Evolutionary conservation across 2,329 filamentous ascomycete species (phyloP).

Genomic region (Penicillium sp.): DNA sequence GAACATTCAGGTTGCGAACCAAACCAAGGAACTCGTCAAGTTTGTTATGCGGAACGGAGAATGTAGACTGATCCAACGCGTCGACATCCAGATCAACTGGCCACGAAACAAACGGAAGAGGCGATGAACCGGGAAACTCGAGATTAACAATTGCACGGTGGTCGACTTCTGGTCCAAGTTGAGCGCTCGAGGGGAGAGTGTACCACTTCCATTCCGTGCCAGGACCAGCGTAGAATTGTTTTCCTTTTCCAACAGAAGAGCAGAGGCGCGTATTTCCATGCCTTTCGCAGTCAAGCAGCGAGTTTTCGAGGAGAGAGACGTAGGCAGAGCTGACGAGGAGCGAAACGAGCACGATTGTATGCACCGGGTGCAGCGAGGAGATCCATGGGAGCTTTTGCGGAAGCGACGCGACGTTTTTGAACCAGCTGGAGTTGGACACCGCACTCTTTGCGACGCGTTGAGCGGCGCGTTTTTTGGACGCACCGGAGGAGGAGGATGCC

Average conservation of each 20-base stretch:
- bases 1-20: not conserved
- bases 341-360: not conserved
- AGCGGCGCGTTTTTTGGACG: too few species aligned
- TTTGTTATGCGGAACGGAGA: not conserved
- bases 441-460: too few species aligned
- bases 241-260: not conserved
- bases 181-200: not conserved
- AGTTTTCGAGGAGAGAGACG: not conserved
- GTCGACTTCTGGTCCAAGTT: not conserved
- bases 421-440: not conserved
- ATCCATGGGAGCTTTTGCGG: not conserved
- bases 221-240: not conserved
- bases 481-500: too few species aligned
- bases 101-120: not conserved
- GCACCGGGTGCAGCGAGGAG: not conserved
- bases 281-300: not conserved
- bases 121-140: not conserved
- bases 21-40: not conserved
- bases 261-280: not conserved
- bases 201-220: not conserved
- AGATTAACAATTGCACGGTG: not conserved
- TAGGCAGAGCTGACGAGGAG: constrained; percentile 8
- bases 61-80: not conserved
- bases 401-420: not conserved
- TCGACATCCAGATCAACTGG: not conserved